A percentile compares a stretch with the other conserved stretches of the same genome.
These are phyloP conservation scores for Pichia sp. DNA, from an alignment of 1,139 yeast species.

Conservation along the genomic window DNA sequence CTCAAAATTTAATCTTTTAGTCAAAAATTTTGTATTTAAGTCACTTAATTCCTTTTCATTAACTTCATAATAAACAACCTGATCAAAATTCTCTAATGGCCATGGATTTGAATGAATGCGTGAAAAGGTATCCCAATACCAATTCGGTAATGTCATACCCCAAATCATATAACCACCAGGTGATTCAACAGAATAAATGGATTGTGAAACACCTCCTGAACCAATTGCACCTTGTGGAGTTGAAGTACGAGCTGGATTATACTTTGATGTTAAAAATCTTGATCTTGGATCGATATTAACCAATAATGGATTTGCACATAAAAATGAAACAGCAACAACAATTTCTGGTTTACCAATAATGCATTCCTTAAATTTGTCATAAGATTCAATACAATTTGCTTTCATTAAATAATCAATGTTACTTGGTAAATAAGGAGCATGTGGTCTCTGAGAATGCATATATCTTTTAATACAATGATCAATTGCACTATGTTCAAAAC, in stretches of 20 bases:
- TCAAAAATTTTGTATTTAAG: constrained; percentile 28
- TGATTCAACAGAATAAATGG: constrained; percentile 35
- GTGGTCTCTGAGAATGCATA: constrained; percentile 34
- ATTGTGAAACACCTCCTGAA: constrained; percentile 32
- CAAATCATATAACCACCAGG: constrained; percentile 39
- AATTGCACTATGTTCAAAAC: constrained; percentile 33
- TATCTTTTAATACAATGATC: constrained; percentile 32
- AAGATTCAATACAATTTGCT: constrained; percentile 29
- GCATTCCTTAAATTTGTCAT: constrained; percentile 30
- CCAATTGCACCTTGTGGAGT: constrained; percentile 37
- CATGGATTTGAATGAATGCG: constrained; percentile 31
- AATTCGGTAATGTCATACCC: constrained; percentile 35
- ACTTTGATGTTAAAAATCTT: constrained; percentile 33
- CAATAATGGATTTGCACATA: constrained; percentile 34
- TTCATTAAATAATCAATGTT: constrained; percentile 32
- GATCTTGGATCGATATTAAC: constrained; percentile 34
- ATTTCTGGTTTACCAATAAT: constrained; percentile 31
- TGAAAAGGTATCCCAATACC: constrained; percentile 35
- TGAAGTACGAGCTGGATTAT: constrained; percentile 36
- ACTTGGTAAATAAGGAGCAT: constrained; percentile 35
- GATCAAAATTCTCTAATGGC: constrained; percentile 34
- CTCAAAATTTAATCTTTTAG: constrained; percentile 29
- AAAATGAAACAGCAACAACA: constrained; percentile 34
- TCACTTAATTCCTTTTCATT: constrained; percentile 27
- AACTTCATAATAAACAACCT: constrained; percentile 35